Evolutionary conservation across 2,329 filamentous ascomycete species (phyloP), one percentile per base, ranked within the genome.

Genomic region (Didymosphaeria variabile): DNA sequence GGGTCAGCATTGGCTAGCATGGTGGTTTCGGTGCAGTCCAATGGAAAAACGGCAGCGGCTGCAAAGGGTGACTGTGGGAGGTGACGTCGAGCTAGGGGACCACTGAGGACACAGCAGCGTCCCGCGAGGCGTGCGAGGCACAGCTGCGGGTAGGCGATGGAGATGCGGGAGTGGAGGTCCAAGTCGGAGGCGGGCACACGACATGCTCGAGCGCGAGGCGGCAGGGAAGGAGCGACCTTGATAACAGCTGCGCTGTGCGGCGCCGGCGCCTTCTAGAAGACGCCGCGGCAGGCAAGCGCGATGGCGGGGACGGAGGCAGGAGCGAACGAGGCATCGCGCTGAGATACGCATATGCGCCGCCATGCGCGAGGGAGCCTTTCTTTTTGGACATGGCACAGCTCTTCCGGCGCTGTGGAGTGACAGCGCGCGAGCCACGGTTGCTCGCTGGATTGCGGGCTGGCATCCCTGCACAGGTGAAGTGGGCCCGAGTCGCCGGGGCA

Each of bases 1-100:
- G 51, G 52, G 52, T 52, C 55, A 38, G 53, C 21, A 57, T 51
- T 56, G 52, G 52, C 60, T 58, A 63, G 59, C 54, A 40, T 53
- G 58, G 63, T 23, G 52, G 21, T 34, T 34, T 38, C 7, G 2
- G 19, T 34, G 29, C 40, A 31, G 52, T 1, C 52, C 52, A 55
- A 55, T 53, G 13, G 19, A 5, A 36, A 7, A 36, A 36, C 42
- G 47, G 12, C 45, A 13, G 19, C n/a, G n/a, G 26, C 34, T 23
- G 42, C 10, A 45, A 5, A 23, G 42, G 42, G 46, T 58, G 47
- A n/a, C 45, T 38, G 19, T 36, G n/a, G 29, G 46, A 53, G 47
- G 38, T 58, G 56, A 57, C 31, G 42, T 49, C 44, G 44, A 8
- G 19, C 19, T 7, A 12, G 21, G 36, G 51, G 51, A 53, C 44